A percentile compares a stretch with the other conserved stretches of the same genome.
phyloP scores from a whole-genome alignment of 2,329 filamentous ascomycete species.

The Botrytis paeoniae region DNA sequence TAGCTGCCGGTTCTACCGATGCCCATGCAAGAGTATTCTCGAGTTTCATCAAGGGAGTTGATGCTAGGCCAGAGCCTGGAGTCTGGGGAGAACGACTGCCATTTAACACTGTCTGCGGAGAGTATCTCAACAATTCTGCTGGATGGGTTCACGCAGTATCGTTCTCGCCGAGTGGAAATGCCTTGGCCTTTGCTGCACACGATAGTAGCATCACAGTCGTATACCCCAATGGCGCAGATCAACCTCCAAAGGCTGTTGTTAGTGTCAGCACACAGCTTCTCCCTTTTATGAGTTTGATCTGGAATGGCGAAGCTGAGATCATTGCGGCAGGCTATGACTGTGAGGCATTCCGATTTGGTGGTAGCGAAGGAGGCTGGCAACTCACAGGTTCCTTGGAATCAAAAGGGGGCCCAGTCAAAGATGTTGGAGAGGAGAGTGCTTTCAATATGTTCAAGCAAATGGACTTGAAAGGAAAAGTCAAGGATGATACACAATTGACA shows the following conservation, averaged over 20 bases:
- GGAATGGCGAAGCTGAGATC: slow-evolving; percentile 89
- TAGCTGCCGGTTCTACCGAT: slow-evolving; percentile 95
- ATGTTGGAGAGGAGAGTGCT: slow-evolving; percentile 81
- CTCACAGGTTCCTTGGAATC: slow-evolving; percentile 81
- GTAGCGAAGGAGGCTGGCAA: slow-evolving; percentile 77
- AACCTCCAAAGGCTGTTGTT: slow-evolving; percentile 85
- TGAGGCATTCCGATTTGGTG: slow-evolving; percentile 86
- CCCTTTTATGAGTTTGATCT: slow-evolving; percentile 89
- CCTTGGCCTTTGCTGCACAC: slow-evolving; percentile 90
- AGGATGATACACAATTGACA: slow-evolving; percentile 90
- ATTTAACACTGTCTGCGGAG: slow-evolving; percentile 97
- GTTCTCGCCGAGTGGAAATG: slow-evolving; percentile 89
- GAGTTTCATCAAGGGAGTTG: slow-evolving; percentile 92
- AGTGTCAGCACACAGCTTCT: slow-evolving; percentile 86
- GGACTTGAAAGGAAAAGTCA: slow-evolving; percentile 91
- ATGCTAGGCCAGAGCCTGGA: slow-evolving; percentile 77
- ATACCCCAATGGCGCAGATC: slow-evolving; percentile 87
- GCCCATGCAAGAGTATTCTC: slow-evolving; percentile 94
- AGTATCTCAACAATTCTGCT: slow-evolving; percentile 92
- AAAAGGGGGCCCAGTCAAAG: slow-evolving; percentile 44
- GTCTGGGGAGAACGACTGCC: slow-evolving; percentile 94
- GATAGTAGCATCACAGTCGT: slow-evolving; percentile 97
- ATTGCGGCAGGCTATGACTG: slow-evolving; percentile 90
- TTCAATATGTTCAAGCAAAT: slow-evolving; percentile 98
- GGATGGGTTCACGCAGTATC: slow-evolving; percentile 94